A percentile compares a stretch with the other conserved stretches of the same genome.
Evolutionary conservation across 1,284 basidiomycete genomes (phyloP).

Genomic region (Rhodotorula sp.): DNA sequence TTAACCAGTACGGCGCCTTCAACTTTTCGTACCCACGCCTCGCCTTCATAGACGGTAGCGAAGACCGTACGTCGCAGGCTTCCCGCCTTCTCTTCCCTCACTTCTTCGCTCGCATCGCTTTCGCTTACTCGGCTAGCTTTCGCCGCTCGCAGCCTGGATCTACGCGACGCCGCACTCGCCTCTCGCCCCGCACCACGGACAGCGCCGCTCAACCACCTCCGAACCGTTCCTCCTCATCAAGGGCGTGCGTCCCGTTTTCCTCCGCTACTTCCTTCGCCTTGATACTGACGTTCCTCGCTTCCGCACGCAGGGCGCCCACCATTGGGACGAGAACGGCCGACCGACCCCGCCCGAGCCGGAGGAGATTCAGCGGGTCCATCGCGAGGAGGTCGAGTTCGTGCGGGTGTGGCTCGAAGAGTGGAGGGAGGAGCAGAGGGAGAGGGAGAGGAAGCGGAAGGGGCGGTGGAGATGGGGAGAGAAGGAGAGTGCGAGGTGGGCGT

Average conservation of each 20-base stretch:
- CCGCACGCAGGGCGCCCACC: constrained; percentile 65
- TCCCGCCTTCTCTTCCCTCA: too few species aligned
- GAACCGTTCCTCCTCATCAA: constrained; percentile 85
- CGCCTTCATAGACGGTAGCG: constrained; percentile 43
- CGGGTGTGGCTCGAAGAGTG: constrained; percentile 71
- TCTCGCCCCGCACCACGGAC: constrained; percentile 58
- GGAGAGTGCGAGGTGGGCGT: neutral
- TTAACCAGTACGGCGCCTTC: constrained; percentile 42
- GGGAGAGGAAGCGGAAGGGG: constrained; percentile 23
- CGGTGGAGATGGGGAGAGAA: neutral
- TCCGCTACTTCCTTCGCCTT: neutral
- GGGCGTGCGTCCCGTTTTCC: constrained; percentile 55
- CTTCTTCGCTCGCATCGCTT: neutral
- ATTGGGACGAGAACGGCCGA: constrained; percentile 61
- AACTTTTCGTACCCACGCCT: constrained; percentile 31
- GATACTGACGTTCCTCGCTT: neutral
- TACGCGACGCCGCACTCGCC: constrained; percentile 59
- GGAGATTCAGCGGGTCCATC: constrained; percentile 64
- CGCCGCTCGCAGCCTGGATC: constrained; percentile 35
- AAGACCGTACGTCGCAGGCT: constrained; percentile 31
- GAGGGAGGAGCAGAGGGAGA: constrained; percentile 8
- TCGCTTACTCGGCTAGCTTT: too few species aligned
- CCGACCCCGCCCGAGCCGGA: constrained; percentile 64
- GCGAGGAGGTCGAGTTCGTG: constrained; percentile 77
- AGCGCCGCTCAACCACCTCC: constrained; percentile 67